Evolutionary conservation across 331 rosid species (phyloP), one percentile per base, ranked within the genome.

Genomic region (Quercus phellos): DNA sequence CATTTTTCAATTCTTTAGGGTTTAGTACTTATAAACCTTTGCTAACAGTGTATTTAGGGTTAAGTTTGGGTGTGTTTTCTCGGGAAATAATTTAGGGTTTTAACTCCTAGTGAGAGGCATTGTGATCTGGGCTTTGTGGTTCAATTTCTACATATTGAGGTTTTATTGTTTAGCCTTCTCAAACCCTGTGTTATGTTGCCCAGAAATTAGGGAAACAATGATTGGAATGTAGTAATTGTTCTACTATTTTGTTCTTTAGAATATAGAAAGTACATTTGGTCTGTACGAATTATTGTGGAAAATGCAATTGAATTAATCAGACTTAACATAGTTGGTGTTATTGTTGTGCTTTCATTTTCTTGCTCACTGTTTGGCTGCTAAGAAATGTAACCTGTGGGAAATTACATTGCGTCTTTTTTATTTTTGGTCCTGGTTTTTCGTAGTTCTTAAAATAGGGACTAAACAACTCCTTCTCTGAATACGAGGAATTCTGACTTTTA

Each of bases 1-100:
- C 42, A 8, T 38, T 66, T 35, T 46, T 53, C 58, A 59, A 42
- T 21, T 55, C 32, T 59, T 61, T 78, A 56, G 83, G 79, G 82
- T 80, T 75, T 55, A 55, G 2, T 74, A 14, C 68, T 67, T 63
- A 32, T n/a, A 26, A 16, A 13, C 55, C 26, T 21, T 30, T 71
- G 50, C 50, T 68, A 1, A 6, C 4, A 22, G 6, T 8, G 43
- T 30, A 32, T 34, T 55, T 71, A 61, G 81, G 77, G 78, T 74
- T 73, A 64, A 68, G 3, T 35, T 2, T 46, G 35, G 10, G 6
- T 27, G 53, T 29, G 73, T 46, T 77, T 56, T 55, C 22, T 42
- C 6, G 38, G 29, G 51, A n/a, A 51, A 59, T 2, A 51, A 14
- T n/a, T 55, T 3, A 55, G 35, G 68, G 32, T 70, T 71, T 72